Conservation (phyloP, 192 early-diverging fungal genomes). For the Oehlia diaphana region DNA sequence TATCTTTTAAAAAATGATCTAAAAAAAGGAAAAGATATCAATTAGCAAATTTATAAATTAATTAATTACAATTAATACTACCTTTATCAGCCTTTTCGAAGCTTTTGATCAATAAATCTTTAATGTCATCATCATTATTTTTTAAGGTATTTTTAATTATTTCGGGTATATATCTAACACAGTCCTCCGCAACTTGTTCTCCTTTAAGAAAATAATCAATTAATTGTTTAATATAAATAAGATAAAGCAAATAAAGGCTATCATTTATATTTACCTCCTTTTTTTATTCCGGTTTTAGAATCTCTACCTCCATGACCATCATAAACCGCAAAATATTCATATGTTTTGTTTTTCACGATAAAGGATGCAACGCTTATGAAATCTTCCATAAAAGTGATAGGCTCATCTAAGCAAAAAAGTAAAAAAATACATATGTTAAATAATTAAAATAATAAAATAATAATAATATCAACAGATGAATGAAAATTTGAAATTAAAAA, state of each 20-base stretch:
- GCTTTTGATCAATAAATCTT: not conserved
- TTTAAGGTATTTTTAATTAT: not conserved
- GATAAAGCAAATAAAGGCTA: not conserved
- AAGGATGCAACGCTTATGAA: not conserved
- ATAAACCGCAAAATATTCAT: not conserved
- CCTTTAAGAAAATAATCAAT: not conserved
- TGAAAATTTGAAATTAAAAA: not conserved
- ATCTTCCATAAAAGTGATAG: not conserved
- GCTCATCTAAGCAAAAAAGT: not conserved
- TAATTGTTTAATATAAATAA: not conserved
- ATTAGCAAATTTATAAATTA: not conserved
- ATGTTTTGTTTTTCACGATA: not conserved
- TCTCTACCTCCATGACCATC: not conserved
- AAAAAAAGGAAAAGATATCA: not conserved
- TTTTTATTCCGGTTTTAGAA: not conserved
- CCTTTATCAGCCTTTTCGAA: not conserved
- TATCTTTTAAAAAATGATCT: not conserved
- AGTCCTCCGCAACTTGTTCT: not conserved
- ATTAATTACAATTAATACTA: not conserved
- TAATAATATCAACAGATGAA: not conserved
- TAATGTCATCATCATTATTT: not conserved
- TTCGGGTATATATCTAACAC: not conserved
- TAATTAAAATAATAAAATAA: too few relatives aligned
- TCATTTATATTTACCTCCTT: not conserved
- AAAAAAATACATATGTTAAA: not conserved